A percentile compares a stretch with the other conserved stretches of the same genome.
Evolutionary conservation across 2,329 filamentous ascomycete genomes (phyloP).

Genomic region (Alternaria gansuensis): DNA sequence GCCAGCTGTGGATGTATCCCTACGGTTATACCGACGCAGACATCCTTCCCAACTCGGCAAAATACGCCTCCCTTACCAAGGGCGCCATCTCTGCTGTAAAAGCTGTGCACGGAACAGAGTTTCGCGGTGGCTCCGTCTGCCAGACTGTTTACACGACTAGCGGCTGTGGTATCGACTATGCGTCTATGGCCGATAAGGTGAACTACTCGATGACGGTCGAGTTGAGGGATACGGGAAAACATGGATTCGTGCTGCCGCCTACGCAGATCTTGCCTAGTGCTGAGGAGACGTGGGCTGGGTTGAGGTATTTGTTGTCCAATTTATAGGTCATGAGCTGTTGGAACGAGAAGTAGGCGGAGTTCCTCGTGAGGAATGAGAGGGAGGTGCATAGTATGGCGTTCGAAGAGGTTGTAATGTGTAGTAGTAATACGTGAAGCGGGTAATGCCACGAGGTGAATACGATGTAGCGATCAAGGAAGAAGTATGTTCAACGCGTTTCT

Average conservation of each 20-base stretch:
- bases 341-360: neutral
- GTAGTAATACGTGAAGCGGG: neutral
- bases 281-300: constrained; percentile 59
- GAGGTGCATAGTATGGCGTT: neutral
- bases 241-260: constrained; percentile 62
- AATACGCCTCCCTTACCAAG: constrained; percentile 61
- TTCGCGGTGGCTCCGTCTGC: constrained; percentile 62
- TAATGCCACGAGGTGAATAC: neutral
- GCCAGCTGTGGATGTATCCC: constrained; percentile 58
- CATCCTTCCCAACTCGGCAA: constrained; percentile 57
- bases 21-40: constrained; percentile 68
- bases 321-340: neutral
- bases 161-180: constrained; percentile 58
- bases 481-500: neutral
- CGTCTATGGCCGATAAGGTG: constrained; percentile 54
- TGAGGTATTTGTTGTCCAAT: constrained; percentile 36
- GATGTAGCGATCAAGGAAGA: neutral
- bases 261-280: constrained; percentile 59
- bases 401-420: neutral
- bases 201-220: constrained; percentile 61
- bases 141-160: constrained; percentile 68
- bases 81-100: constrained; percentile 64
- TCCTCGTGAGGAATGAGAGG: neutral
- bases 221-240: constrained; percentile 59
- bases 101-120: constrained; percentile 61